Conservation (phyloP, 495 filamentous ascomycete species). For the Hyaloscypha hepaticicola region DNA sequence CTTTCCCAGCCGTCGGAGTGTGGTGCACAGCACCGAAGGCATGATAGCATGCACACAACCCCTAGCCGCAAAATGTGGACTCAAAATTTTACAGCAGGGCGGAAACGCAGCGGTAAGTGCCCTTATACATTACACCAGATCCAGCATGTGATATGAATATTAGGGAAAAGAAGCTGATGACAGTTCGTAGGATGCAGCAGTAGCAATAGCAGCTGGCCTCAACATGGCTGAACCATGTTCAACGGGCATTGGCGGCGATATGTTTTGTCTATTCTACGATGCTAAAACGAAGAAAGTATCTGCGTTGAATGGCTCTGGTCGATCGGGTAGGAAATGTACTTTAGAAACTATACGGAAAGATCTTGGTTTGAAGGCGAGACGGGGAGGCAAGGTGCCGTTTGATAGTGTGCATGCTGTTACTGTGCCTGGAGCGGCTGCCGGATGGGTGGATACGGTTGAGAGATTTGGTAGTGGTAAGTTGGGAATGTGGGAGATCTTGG, state of each 20-base stretch:
- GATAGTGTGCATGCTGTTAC: constrained; percentile 74
- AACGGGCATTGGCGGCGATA: constrained; percentile 92
- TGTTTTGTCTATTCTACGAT: constrained; percentile 93
- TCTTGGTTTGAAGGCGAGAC: constrained; percentile 60
- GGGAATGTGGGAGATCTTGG: constrained; percentile 70
- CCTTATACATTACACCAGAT: not conserved
- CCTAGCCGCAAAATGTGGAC: constrained; percentile 70
- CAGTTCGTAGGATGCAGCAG: constrained; percentile 75
- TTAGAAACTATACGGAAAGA: constrained; percentile 65
- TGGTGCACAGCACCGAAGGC: not conserved
- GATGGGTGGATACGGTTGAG: constrained; percentile 86
- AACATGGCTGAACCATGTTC: constrained; percentile 90
- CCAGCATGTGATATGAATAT: not conserved
- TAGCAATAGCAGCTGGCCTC: constrained; percentile 79
- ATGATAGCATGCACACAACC: constrained; percentile 86
- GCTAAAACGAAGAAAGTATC: constrained; percentile 74
- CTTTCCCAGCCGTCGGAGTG: not conserved
- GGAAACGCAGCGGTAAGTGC: constrained; percentile 83
- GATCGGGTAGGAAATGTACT: constrained; percentile 62
- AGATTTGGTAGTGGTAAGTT: constrained; percentile 86
- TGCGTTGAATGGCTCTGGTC: constrained; percentile 88
- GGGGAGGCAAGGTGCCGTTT: constrained; percentile 67
- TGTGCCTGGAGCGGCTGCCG: constrained; percentile 83
- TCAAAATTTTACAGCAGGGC: constrained; percentile 58
- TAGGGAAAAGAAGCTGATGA: not conserved